Evolutionary conservation across 2,329 filamentous ascomycete species (phyloP), one percentile per base, ranked within the genome.

Genomic region (Lachnellula cervina): DNA sequence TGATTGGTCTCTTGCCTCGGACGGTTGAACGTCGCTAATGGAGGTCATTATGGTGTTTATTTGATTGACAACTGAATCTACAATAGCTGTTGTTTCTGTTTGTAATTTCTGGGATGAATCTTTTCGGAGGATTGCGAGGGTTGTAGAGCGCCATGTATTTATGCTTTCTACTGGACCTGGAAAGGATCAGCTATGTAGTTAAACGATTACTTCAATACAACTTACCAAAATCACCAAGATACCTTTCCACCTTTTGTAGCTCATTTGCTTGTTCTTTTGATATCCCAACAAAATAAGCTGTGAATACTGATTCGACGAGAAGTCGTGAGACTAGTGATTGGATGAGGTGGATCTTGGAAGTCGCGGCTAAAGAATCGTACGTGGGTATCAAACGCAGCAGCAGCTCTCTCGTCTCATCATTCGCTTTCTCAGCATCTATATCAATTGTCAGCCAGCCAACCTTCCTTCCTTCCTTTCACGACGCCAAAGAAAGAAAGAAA

Each of bases 91-190:
- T 3, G 80, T 82, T 62, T 78, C 73, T 14, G 70, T 63, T 50
- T 76, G 72, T 35, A 83, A 73, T 54, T 73, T 76, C 35, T 73
- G 64, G 16, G 71, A 68, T 5, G 78, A 74, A 57, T 81, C 80
- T 63, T 80, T 81, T 52, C 77, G 77, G 50, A 88, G 69, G 44
- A 84, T 74, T 25, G 80, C 76, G 42, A 87, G 75, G 1, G 84
- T 88, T n/a, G 77, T 75, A 5, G 84, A 81, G 40, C 85, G 81
- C 84, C 84, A 88, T 65, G 84, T 80, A 66, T 86, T 87, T 59
- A 84, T 76, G 32, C 78, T 73, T 59, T 81, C 78, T 46, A 74
- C 72, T 5, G 79, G 75, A 49, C 73, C 74, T 72, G 69, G 66
- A 69, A 55, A 8, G 44, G 8, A 28, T 60, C 34, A 48, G 49